phyloP scores from a whole-genome alignment of 116 monocot species.

The Papilionanthe hybrid region DNA sequence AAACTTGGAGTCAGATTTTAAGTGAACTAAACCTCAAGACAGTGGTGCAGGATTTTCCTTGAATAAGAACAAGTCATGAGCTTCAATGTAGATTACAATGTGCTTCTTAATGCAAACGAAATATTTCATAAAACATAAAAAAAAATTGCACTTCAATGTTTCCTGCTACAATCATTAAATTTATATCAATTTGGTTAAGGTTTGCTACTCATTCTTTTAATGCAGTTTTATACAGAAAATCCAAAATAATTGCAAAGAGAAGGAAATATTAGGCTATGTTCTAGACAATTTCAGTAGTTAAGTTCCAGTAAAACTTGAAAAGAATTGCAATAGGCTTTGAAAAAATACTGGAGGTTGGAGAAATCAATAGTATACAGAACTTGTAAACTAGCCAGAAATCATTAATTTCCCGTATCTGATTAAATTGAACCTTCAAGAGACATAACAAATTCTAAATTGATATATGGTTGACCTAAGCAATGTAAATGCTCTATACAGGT shows the following conservation, averaged over 20 bases:
- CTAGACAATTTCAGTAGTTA: background rate
- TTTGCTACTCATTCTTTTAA: background rate
- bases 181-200: background rate
- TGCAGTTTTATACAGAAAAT: background rate
- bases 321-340: background rate
- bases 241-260: background rate
- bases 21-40: background rate
- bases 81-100: background rate
- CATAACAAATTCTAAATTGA: too few species aligned
- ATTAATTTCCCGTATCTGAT: background rate
- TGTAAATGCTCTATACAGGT: too few species aligned
- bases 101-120: background rate
- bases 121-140: background rate
- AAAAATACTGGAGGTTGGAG: background rate
- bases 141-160: background rate
- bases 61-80: background rate
- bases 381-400: background rate
- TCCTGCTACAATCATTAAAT: background rate
- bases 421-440: too few species aligned
- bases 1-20: background rate
- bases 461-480: too few species aligned
- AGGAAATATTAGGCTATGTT: background rate
- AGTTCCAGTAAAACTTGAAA: background rate
- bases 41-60: background rate
- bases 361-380: background rate